Base-by-base conservation (phyloP, 345 rosid genomes). In the Corchorus capsularis region DNA sequence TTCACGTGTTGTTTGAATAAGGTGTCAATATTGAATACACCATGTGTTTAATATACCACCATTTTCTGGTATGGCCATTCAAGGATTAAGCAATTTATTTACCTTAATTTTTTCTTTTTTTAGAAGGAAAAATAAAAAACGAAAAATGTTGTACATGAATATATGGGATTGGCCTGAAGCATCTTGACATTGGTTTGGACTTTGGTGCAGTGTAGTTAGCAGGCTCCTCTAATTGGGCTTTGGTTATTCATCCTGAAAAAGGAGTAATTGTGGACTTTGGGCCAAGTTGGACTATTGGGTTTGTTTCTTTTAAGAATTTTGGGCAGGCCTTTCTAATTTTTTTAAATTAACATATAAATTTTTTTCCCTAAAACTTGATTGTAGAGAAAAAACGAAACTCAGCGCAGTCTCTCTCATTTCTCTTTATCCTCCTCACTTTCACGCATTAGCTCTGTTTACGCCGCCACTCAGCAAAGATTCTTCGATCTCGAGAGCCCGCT, bases 401-500 rank as follows among this genome's bases (percentile, higher is more conserved):
- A 39, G 16, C 15, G 46, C 61, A 16, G 46, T 69, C 61, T 34
- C 45, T 9, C 0, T 16, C 7, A 0, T 16, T 34, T 52, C 37
- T 19, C 5, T 41, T 35, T 69, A 19, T 17, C 20, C 47, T 50
- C 13, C 47, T 34, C 61, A 8, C 10, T 43, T 34, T 61, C 32
- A 10, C 27, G 8, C 60, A 10, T 52, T 35, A 8, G 19, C 20
- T 53, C 57, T 69, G 43, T 49, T 16, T 34, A 0, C 16, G 60
- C 47, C 47, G 60, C 13, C 4, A 63, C 22, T 37, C 22, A 63
- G 68, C 61, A 19, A 72, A 72, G 39, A 72, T 72, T 59, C 20
- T 72, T 72, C 76, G 65, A 72, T 72, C 75, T 14, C 65, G 55
- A 50, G 55, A 59, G 75, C 75, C 64, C 14, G 54, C 54, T 6